Base-by-base conservation (phyloP, 306 rosid species). In the Albizia julibrissin region DNA sequence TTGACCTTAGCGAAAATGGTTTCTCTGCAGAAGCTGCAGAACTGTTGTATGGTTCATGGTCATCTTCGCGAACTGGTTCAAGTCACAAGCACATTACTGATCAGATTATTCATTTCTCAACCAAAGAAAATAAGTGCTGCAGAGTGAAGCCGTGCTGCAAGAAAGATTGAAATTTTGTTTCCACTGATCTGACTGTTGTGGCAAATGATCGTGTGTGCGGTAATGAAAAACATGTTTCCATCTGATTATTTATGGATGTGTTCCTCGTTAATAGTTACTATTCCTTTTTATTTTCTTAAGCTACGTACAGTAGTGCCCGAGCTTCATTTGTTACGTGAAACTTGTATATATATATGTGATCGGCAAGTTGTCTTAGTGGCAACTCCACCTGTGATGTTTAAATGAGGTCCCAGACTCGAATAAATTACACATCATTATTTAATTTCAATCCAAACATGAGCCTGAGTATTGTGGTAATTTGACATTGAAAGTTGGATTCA, bases 91-190 rank as follows among this genome's bases (percentile, higher is more conserved):
- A 95, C 80, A 70, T 92, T 40, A 78, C 79, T 71, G 84, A 84
- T 74, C 81, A 58, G 54, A 87, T 79, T 69, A 81, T 93, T 56
- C 99, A 91, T 79, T 85, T 93, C 69, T 82, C 82, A 29, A 87
- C 88, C 21, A 83, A 78, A 78, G 98, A 94, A 69, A 86, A 58
- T 10, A 87, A 79, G 81, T 95, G 98, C 83, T 95, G 99, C 80
- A 31, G 85, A 64, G 86, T 88, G 61, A 91, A 89, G 80, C 87
- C 97, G 22, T 95, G 99, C 96, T 95, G 99, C 90, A 93, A 76
- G 82, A 92, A 84, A 84, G 85, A 81, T 80, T 90, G 89, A 80
- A 88, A 79, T 76, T 46, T 70, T 18, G 31, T 49, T 62, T 64
- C 75, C 67, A 37, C 24, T 33, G 13, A 18, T 66, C 71, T 34